Evolutionary conservation across 495 filamentous ascomycete species (phyloP).

Genomic region (Trichoderma parareesei): DNA sequence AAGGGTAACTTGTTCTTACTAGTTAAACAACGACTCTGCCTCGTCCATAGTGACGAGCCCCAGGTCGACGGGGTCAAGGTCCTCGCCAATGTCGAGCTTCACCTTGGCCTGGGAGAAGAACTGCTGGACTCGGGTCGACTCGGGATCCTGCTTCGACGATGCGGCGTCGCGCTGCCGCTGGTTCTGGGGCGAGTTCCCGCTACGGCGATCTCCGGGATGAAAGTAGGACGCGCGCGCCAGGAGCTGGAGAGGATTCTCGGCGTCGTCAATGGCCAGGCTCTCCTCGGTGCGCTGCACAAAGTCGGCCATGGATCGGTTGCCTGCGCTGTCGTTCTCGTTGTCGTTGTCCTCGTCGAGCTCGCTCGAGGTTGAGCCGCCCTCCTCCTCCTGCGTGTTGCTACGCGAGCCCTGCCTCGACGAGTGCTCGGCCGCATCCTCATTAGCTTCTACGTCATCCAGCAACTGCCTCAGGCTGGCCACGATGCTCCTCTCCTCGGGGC

Average conservation of each 20-base stretch:
- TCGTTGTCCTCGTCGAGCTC: constrained; percentile 19
- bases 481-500: constrained; percentile 45
- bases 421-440: constrained; percentile 13
- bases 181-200: constrained; percentile 13
- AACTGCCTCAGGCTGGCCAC: constrained; percentile 49
- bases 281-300: constrained; percentile 26
- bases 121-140: constrained; percentile 10
- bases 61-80: constrained; percentile 59
- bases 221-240: constrained; percentile 64
- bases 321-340: constrained; percentile 17
- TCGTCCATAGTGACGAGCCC: constrained; percentile 56
- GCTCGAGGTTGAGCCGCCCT: constrained; percentile 7
- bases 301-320: constrained; percentile 23
- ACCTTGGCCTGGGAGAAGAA: constrained; percentile 58
- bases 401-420: constrained; percentile 25
- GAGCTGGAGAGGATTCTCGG: constrained; percentile 64
- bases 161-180: constrained; percentile 18
- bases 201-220: constrained; percentile 25
- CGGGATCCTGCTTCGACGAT: constrained; percentile 3
- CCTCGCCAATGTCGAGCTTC: constrained; percentile 50
- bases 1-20: constrained; percentile 35
- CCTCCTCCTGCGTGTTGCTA: constrained; percentile 13
- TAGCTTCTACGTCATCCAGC: constrained; percentile 25
- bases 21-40: constrained; percentile 53
- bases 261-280: constrained; percentile 55